phyloP scores from a whole-genome alignment of 2,329 filamentous ascomycete genomes.

The Xylariaceae sp. region DNA sequence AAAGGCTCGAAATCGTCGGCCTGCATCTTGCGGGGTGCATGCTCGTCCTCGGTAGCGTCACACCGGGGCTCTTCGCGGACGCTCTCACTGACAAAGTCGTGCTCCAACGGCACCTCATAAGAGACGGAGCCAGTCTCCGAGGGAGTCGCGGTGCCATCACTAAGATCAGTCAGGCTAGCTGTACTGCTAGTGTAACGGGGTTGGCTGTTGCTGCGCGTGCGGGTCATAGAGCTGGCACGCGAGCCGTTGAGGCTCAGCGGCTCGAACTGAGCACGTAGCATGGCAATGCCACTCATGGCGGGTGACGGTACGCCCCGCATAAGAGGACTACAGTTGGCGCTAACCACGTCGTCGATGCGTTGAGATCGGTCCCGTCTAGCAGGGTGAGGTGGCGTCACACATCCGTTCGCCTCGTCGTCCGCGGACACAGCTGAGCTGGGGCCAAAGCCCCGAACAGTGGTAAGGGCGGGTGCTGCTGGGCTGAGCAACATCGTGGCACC shows the following conservation, averaged over 20 bases:
- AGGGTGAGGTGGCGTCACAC: slow-evolving; percentile 34
- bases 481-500: slow-evolving; percentile 36
- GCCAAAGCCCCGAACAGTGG: slow-evolving; percentile 52
- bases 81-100: slow-evolving; percentile 75
- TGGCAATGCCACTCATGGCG: slow-evolving; percentile 68
- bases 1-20: slow-evolving; percentile 85
- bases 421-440: slow-evolving; percentile 49
- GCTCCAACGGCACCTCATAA: slow-evolving; percentile 78
- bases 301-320: slow-evolving; percentile 49
- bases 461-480: slow-evolving; percentile 44
- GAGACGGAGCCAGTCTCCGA: slow-evolving; percentile 66
- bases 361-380: slow-evolving; percentile 35
- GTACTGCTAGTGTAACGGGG: slow-evolving; percentile 49
- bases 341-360: slow-evolving; percentile 52
- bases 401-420: slow-evolving; percentile 53
- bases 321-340: slow-evolving; percentile 58
- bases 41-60: slow-evolving; percentile 46
- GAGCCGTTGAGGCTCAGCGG: slow-evolving; percentile 60
- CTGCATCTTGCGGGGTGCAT: slow-evolving; percentile 73
- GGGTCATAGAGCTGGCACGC: slow-evolving; percentile 51
- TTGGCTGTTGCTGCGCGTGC: slow-evolving; percentile 48
- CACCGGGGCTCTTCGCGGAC: slow-evolving; percentile 37
- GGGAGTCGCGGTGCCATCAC: slow-evolving; percentile 61
- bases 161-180: slow-evolving; percentile 47
- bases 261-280: slow-evolving; percentile 76